A percentile compares a stretch with the other conserved stretches of the same genome.
These are phyloP conservation scores for Infundibulicybe gibba DNA, from an alignment of 768 basidiomycete genomes.

Conservation along the genomic window DNA sequence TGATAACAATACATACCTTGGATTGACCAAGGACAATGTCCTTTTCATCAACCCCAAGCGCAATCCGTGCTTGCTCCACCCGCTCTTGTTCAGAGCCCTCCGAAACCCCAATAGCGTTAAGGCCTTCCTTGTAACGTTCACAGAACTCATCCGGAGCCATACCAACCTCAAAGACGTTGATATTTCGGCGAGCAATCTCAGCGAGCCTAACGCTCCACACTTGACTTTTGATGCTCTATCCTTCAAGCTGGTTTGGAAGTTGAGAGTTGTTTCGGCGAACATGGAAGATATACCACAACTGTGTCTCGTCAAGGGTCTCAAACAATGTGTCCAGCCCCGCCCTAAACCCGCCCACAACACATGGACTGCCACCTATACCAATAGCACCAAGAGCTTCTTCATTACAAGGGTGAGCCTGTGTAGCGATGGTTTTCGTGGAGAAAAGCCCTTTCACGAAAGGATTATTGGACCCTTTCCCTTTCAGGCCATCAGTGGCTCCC, in stretches of 20 bases:
- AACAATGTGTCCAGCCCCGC: slow-evolving; percentile 82
- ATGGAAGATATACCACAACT: too few species aligned
- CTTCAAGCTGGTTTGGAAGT: slow-evolving; percentile 91
- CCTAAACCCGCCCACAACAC: slow-evolving; percentile 88
- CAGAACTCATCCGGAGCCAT: slow-evolving; percentile 89
- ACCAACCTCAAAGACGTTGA: too few species aligned
- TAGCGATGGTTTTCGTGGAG: slow-evolving; percentile 84
- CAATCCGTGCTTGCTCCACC: too few species aligned
- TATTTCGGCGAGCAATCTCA: too few species aligned
- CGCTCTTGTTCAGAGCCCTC: slow-evolving; percentile 58
- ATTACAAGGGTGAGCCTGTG: slow-evolving; percentile 86
- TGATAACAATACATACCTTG: slow-evolving; percentile 56
- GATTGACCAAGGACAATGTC: slow-evolving; percentile 81
- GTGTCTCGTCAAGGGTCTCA: slow-evolving; percentile 83
- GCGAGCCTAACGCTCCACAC: too few species aligned
- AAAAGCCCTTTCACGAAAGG: slow-evolving; percentile 92
- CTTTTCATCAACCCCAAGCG: too few species aligned
- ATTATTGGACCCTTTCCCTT: slow-evolving; percentile 79
- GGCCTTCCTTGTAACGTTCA: slow-evolving; percentile 71
- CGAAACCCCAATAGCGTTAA: slow-evolving; percentile 49
- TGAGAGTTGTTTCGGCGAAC: slow-evolving; percentile 94
- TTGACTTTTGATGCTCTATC: slow-evolving; percentile 87
- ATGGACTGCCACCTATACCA: slow-evolving; percentile 43
- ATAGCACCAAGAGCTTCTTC: slow-evolving; percentile 87
- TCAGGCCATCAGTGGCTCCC: slow-evolving; percentile 56